Evolutionary conservation across 139 green algal genomes (phyloP), one percentile per base, ranked within the genome.

Genomic region (Micromonas pusilla): DNA sequence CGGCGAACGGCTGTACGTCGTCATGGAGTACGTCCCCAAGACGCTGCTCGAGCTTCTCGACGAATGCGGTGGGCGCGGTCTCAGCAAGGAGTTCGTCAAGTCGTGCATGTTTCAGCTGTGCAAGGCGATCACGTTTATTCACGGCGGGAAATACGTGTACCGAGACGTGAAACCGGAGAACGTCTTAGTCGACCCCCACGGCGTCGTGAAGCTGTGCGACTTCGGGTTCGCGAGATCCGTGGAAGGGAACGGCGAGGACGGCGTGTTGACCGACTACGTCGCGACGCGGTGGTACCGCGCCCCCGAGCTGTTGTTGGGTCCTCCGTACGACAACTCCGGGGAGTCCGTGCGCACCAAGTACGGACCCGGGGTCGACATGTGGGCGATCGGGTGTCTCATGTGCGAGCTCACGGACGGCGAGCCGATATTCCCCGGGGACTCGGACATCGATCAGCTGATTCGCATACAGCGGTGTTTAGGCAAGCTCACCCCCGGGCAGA

Each of bases 201-300:
- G 85, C 9, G 65, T 71, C 5, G n/a, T 91, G 23, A 90, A 90
- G 79, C 86, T 91, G 57, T 87, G 82, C 78, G 85, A 81, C 80
- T 88, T 84, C 79, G 84, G 87, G n/a, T 90, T 91, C 77, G 87
- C 85, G 2, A 81, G 87, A 65, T 81, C 81, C 60, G 60, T 32
- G 60, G 60, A 16, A 68, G 23, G n/a, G 25, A 68, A 25, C 25
- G 6, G 60, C 60, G 64, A 71, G 19, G 64, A 23, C 53, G 30
- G 5, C 52, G 25, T 68, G 4, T 30, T 92, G 19, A 90, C 88
- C 3, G 88, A 92, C 75, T 92, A 92, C 72, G 88, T 92, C 28
- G 88, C 88, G 25, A 92, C 88, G 9, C 78, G 88, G 3, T 92
- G 88, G 88, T 92, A 92, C 79, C 83, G 86, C 25, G 88, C 88